phyloP scores from a whole-genome alignment of 371 early-diverging fungal species.

The Mucor lusitanicus region DNA sequence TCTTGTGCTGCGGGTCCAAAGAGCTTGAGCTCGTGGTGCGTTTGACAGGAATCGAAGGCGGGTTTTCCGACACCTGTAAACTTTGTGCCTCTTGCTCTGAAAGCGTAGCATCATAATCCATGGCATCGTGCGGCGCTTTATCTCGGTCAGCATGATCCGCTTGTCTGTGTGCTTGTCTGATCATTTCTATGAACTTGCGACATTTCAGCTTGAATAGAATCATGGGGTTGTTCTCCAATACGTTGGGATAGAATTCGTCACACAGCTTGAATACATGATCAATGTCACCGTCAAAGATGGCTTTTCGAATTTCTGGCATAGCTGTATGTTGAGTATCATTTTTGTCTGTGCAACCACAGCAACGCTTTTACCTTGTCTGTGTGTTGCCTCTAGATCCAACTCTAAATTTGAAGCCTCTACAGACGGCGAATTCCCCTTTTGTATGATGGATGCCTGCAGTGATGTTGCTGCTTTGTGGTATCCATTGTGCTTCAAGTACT shows the following conservation, averaged over 20 bases:
- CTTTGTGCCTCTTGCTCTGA: constrained; percentile 25
- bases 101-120: not conserved
- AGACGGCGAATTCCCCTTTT: not conserved
- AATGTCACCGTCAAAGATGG: constrained; percentile 71
- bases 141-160: constrained; percentile 26
- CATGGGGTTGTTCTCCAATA: constrained; percentile 56
- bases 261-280: constrained; percentile 68
- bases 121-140: not conserved
- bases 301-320: constrained; percentile 63
- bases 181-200: constrained; percentile 86
- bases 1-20: constrained; percentile 21
- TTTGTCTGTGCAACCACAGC: constrained; percentile 9
- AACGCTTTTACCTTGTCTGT: constrained; percentile 5
- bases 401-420: not conserved
- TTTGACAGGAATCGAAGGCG: not conserved
- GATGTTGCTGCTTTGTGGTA: constrained; percentile 69
- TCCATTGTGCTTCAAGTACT: constrained; percentile 80
- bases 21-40: constrained; percentile 26
- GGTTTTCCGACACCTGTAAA: constrained; percentile 2
- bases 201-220: constrained; percentile 76
- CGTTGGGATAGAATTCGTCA: constrained; percentile 60
- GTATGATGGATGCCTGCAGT: constrained; percentile 28
- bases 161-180: constrained; percentile 34
- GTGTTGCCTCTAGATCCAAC: not conserved
- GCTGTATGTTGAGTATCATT: not conserved